Percentiles rank a stretch among this genome's conserved stretches.
Conservation (phyloP, 75 land plant genomes). For the Pinus tabuliformis region DNA sequence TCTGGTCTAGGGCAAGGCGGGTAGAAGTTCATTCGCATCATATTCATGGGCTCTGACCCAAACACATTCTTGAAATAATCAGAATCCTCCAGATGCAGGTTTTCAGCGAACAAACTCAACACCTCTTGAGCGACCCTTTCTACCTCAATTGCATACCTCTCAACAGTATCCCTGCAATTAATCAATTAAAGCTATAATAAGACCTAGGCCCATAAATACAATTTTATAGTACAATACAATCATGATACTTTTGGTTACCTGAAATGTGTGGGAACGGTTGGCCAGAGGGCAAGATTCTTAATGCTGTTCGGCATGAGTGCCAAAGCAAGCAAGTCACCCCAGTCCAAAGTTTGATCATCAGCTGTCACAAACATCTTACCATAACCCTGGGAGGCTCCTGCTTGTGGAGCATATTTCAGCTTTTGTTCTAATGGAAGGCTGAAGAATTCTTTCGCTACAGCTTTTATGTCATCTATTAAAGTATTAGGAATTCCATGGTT, state of each 20-base stretch:
- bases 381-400: constrained; percentile 26
- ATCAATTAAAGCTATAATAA: too few relatives aligned
- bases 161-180: neutral
- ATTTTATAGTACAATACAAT: too few relatives aligned
- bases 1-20: constrained; percentile 69
- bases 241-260: neutral
- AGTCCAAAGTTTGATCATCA: constrained; percentile 36
- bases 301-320: neutral
- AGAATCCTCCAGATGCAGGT: neutral
- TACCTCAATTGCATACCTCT: neutral
- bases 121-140: neutral
- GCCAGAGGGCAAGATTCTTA: neutral
- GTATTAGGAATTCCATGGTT: neutral
- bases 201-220: too few relatives aligned
- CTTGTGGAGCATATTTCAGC: neutral
- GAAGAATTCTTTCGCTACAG: constrained; percentile 18
- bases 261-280: neutral
- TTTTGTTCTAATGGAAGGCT: constrained; percentile 29
- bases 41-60: constrained; percentile 19
- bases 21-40: constrained; percentile 49
- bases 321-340: constrained; percentile 23
- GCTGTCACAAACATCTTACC: constrained; percentile 33
- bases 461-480: constrained; percentile 14
- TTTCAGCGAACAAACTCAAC: neutral
- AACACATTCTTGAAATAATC: neutral